Evolutionary conservation across 1,284 basidiomycete genomes (phyloP), one percentile per base, ranked within the genome.

Genomic region (Moesziomyces sp.): DNA sequence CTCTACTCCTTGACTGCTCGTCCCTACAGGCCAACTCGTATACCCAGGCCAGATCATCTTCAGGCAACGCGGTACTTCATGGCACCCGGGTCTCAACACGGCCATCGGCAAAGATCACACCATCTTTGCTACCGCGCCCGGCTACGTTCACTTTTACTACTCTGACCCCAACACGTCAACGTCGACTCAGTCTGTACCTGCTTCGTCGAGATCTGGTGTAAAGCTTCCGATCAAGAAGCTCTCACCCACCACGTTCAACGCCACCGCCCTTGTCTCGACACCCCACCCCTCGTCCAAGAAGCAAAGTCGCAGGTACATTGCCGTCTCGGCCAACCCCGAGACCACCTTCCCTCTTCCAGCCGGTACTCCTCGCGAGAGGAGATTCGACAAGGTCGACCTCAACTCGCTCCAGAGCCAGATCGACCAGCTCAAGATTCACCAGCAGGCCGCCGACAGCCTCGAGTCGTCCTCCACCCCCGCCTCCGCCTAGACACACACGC

Each of bases 61-160:
- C 52, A 72, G 83, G 26, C 83, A 84, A 49, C 74, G 83, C 48
- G 83, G 83, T 28, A 83, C 83, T 11, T 68, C 72, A 23, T 84
- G 81, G 81, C 81, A 84, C 43, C 67, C 83, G 0, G 83, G 83
- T 13, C 74, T 80, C 43, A 80, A 84, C 43, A 80, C 79, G 18
- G 58, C 53, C 19, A 82, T 83, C 49, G 83, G 83, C 59, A 72
- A 71, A 51, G 83, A 84, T 46, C 83, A 84, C 70, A 83, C 83
- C 48, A 73, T 83, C 55, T 83, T 78, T 60, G 82, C 83, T 14
- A 77, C 73, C 7, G 71, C 71, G 21, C 74, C 81, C 0, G 83
- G 83, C 42, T 82, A 73, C 45, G 82, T 84, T n/a, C 75, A 76
- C 43, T 84, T 79, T 69, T 84, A 77, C 77, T 77, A 78, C 40